phyloP scores from a whole-genome alignment of 805 yeast species.

The Millerozyma acaciae region DNA sequence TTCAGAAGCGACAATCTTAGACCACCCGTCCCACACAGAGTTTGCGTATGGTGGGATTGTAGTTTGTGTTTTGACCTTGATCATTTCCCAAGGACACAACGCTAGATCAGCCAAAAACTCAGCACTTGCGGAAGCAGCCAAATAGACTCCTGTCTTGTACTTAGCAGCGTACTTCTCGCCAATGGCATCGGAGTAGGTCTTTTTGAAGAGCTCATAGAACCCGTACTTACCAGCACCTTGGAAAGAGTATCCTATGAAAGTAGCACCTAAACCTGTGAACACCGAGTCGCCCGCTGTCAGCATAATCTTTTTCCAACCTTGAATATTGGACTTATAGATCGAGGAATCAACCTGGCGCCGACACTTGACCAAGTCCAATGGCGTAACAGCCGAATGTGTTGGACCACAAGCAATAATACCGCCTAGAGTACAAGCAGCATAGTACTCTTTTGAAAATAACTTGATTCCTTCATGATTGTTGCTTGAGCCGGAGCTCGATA shows the following conservation, averaged over 20 bases:
- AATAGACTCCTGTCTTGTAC: constrained; percentile 68
- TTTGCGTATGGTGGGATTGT: constrained; percentile 81
- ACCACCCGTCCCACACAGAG: constrained; percentile 61
- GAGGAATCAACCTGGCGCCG: constrained; percentile 81
- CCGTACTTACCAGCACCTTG: constrained; percentile 99
- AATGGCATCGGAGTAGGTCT: constrained; percentile 61
- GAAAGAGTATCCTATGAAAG: constrained; percentile 85
- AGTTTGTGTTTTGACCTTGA: constrained; percentile 92
- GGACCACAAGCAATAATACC: constrained; percentile 94
- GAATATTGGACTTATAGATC: constrained; percentile 70
- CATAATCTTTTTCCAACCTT: constrained; percentile 77
- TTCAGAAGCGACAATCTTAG: constrained; percentile 59
- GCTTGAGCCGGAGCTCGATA: constrained; percentile 6
- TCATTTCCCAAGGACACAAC: constrained; percentile 92
- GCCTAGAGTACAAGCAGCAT: constrained; percentile 69
- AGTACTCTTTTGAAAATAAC: constrained; percentile 60
- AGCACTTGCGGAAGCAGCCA: constrained; percentile 89
- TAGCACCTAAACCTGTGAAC: constrained; percentile 89
- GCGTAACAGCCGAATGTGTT: constrained; percentile 90
- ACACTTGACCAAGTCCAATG: constrained; percentile 89
- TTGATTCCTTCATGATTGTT: constrained; percentile 29
- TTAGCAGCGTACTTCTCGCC: constrained; percentile 61
- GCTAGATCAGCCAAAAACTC: constrained; percentile 89
- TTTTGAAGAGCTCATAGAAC: constrained; percentile 86
- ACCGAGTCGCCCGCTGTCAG: constrained; percentile 75